Percentiles rank a stretch among this genome's conserved stretches.
Conservation (phyloP, 192 early-diverging fungal species). For the Funneliformis mosseae region DNA sequence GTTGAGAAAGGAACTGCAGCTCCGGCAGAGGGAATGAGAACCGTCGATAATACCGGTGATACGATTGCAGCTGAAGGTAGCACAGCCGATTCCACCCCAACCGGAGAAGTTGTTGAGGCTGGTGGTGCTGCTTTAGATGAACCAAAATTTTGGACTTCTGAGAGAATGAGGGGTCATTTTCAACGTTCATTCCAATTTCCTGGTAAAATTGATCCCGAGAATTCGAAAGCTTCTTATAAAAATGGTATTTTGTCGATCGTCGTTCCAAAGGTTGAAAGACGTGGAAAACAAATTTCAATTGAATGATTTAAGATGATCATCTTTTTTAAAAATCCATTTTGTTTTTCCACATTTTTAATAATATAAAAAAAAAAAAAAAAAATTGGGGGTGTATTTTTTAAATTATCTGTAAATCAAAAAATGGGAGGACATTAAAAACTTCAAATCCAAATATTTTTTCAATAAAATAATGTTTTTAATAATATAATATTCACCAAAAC, state of each 20-base stretch:
- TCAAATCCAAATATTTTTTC: too few relatives aligned
- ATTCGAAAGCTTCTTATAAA: conserved; percentile 38
- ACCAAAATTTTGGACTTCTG: conserved; percentile 32
- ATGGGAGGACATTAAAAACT: too few relatives aligned
- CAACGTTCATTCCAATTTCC: conserved; percentile 35
- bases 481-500: too few relatives aligned
- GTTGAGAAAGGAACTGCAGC: conserved; percentile 28
- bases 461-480: too few relatives aligned
- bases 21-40: not conserved
- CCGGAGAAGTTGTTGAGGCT: not conserved
- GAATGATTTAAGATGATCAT: conserved; percentile 28
- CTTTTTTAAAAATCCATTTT: too few relatives aligned
- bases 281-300: conserved; percentile 28
- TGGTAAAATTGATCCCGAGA: conserved; percentile 30
- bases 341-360: too few relatives aligned
- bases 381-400: too few relatives aligned
- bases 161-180: conserved; percentile 32
- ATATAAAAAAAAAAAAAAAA: too few relatives aligned
- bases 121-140: not conserved
- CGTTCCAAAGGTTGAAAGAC: conserved; percentile 32
- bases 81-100: not conserved
- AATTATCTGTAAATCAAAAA: too few relatives aligned
- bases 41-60: not conserved
- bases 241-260: conserved; percentile 35
- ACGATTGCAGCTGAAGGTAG: not conserved